phyloP scores from a whole-genome alignment of 192 early-diverging fungal genomes.

The Obelidium mucronatum region DNA sequence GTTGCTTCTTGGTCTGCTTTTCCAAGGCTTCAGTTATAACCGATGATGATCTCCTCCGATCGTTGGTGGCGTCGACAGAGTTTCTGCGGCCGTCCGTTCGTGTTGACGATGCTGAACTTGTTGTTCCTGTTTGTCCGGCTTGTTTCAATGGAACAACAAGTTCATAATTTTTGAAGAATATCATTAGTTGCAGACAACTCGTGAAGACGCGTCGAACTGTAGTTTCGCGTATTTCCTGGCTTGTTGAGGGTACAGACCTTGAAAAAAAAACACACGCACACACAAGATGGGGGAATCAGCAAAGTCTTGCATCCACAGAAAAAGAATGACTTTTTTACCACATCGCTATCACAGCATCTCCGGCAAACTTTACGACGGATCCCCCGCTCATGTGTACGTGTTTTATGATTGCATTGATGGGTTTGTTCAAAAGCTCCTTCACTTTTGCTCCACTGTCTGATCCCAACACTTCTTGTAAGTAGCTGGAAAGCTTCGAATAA shows the following conservation, averaged over 20 bases:
- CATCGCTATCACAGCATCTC: slow-evolving; percentile 33
- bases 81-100: too few relatives aligned
- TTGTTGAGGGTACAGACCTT: slow-evolving; percentile 1
- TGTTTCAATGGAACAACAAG: slow-evolving; percentile 23
- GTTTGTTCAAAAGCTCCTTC: slow-evolving; percentile 38
- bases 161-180: slow-evolving; percentile 27
- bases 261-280: too few relatives aligned
- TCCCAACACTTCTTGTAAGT: slow-evolving; percentile 29
- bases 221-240: background rate
- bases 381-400: slow-evolving; percentile 33
- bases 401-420: slow-evolving; percentile 36
- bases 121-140: too few relatives aligned
- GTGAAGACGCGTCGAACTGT: slow-evolving; percentile 12
- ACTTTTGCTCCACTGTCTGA: slow-evolving; percentile 34
- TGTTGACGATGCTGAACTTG: too few relatives aligned
- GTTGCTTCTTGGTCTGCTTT: slow-evolving; percentile 21
- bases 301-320: background rate
- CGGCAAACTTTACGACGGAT: slow-evolving; percentile 39
- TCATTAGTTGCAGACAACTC: slow-evolving; percentile 27
- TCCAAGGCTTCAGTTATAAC: background rate
- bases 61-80: background rate
- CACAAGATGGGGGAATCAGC: too few relatives aligned
- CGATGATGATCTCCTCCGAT: background rate
- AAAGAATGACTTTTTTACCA: slow-evolving; percentile 15
- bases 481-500: slow-evolving; percentile 36